Evolutionary conservation across 352 stramenopile species (phyloP).

Genomic region (Phytophthora foliorum): DNA sequence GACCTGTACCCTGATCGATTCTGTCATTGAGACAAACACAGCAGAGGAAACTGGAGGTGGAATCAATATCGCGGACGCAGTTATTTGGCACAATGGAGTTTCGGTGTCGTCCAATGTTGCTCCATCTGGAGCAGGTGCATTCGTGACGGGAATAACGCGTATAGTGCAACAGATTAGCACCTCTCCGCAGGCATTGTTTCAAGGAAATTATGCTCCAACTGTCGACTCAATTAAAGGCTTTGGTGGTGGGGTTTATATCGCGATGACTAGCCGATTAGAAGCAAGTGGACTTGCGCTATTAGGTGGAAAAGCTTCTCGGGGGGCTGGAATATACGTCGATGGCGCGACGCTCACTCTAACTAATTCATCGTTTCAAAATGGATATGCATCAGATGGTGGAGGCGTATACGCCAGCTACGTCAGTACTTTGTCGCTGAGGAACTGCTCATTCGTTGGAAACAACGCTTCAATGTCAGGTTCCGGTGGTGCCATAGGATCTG

Average conservation of each 20-base stretch:
- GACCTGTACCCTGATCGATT: slow-evolving; percentile 11
- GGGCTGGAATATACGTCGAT: slow-evolving; percentile 43
- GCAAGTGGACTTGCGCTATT: slow-evolving; percentile 24
- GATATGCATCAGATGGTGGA: slow-evolving; percentile 30
- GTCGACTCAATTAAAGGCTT: slow-evolving; percentile 7
- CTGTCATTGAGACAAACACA: slow-evolving; percentile 14
- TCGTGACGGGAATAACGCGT: slow-evolving; percentile 4
- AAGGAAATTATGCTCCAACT: slow-evolving; percentile 20
- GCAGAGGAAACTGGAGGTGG: slow-evolving; percentile 31
- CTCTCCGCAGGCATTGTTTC: slow-evolving; percentile 20
- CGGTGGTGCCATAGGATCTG: slow-evolving; percentile 37
- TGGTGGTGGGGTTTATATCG: slow-evolving; percentile 43
- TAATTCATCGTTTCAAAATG: slow-evolving; percentile 26
- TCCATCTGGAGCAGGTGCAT: slow-evolving; percentile 41
- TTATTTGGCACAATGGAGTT: slow-evolving; percentile 32
- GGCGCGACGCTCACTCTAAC: slow-evolving; percentile 23
- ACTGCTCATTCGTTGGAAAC: slow-evolving; percentile 40
- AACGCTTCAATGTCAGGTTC: slow-evolving; percentile 36
- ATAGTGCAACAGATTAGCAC: slow-evolving; percentile 10
- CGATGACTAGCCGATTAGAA: slow-evolving; percentile 18
- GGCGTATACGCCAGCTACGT: slow-evolving; percentile 36
- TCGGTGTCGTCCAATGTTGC: slow-evolving; percentile 38
- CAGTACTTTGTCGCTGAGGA: slow-evolving; percentile 31
- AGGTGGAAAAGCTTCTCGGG: slow-evolving; percentile 21
- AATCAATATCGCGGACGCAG: slow-evolving; percentile 25